These are phyloP conservation scores for Knufia fluminis DNA, from an alignment of 2,329 filamentous ascomycete species.

Conservation along the genomic window DNA sequence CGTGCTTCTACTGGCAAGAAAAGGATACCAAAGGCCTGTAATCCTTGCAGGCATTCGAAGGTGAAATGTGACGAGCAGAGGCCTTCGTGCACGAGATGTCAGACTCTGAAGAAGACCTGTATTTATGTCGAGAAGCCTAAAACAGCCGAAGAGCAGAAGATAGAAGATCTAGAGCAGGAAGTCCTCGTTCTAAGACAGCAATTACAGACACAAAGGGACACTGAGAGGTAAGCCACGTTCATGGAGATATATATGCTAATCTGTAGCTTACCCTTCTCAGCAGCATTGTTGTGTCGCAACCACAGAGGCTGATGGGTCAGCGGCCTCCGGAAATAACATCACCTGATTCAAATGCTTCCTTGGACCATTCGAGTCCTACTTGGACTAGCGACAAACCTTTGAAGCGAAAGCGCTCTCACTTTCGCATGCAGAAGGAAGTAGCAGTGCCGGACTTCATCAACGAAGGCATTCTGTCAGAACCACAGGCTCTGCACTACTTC, in stretches of 20 bases:
- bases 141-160: conserved; percentile 18
- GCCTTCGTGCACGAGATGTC: conserved; percentile 27
- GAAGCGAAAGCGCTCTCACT: conserved; percentile 27
- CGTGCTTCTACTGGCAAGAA: conserved; percentile 25
- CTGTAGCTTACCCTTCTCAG: background rate
- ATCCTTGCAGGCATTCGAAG: conserved; percentile 31
- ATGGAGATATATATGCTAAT: background rate
- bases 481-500: conserved; percentile 29
- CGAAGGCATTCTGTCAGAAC: conserved; percentile 28
- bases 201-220: conserved; percentile 24
- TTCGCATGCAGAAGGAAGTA: conserved; percentile 27
- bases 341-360: conserved; percentile 2
- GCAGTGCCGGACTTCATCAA: conserved; percentile 29
- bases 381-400: conserved; percentile 4
- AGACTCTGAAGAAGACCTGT: conserved; percentile 29
- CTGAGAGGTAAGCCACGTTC: conserved; percentile 21
- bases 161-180: conserved; percentile 29
- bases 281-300: background rate
- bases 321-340: background rate
- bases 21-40: conserved; percentile 32
- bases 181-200: conserved; percentile 25
- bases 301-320: too few relatives aligned
- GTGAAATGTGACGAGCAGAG: conserved; percentile 31
- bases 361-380: conserved; percentile 1
- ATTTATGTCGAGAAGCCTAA: conserved; percentile 29